Base-by-base conservation (phyloP, 495 filamentous ascomycete species). In the Lepraria neglecta region DNA sequence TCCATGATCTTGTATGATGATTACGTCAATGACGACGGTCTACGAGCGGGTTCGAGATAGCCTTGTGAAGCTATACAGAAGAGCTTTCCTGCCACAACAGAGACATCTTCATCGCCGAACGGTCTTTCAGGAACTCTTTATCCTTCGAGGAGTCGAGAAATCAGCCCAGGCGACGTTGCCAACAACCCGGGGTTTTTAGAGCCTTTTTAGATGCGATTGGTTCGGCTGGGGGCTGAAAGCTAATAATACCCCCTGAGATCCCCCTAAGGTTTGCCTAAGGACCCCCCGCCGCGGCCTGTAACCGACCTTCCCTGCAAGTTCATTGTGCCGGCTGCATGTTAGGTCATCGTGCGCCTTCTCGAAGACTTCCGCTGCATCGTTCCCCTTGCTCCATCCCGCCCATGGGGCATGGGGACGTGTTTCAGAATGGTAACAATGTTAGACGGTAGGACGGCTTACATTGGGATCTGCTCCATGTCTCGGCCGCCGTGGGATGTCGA, bases 371-470 rank as follows among this genome's bases (percentile, higher is more conserved):
- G 24, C 28, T 31, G 24, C 48, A 52, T 33, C 17, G 28, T n/a
- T 52, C 46, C 12, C 46, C 12, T 51, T 51, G 27, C 27, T 30
- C 27, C 47, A 28, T 50, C 24, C 24, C 47, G 24, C 31, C 9
- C 3, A 52, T 52, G 33, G 33, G 33, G 33, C 33, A 38, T 38
- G n/a, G n/a, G 33, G 48, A 15, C 48, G 48, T 31, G 48, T 52
- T 52, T 52, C 48, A 52, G 48, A 9, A 1, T 28, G 14, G 24
- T 52, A 31, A 31, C 24, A 52, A 30, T 15, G 48, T 52, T 28
- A 52, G 48, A 30, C 48, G n/a, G 48, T 52, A 52, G 48, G 48
- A 15, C 28, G 48, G 48, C 48, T 52, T 52, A 52, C 28, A 52
- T 52, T 30, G 6, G 27, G 11, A 7, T 52, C 48, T 28, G 48